Base-by-base conservation (phyloP, 2,329 filamentous ascomycete genomes). In the Sphaerulina vaccinii region DNA sequence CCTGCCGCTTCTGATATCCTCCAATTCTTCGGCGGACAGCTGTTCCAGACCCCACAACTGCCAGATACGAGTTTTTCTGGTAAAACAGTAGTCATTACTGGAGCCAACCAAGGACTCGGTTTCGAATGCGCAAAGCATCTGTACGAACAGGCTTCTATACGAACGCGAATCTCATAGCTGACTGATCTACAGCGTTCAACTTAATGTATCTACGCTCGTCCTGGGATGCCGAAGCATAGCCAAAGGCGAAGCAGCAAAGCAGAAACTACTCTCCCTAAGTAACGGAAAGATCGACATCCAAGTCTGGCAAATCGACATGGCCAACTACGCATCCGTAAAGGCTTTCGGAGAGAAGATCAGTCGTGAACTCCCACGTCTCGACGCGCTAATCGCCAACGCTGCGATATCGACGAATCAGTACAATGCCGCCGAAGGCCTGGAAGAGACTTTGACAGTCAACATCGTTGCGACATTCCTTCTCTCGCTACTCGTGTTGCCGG, bases 101-200 rank as follows among this genome's bases (percentile, higher is more conserved):
- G 81, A 21, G 80, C 73, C 54, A 85, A 83, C 59, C 80, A 75
- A 0, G 82, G 82, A 10, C 75, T 85, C 22, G 82, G 83, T 2
- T 77, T 75, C 35, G 76, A 84, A 55, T 74, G 50, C 18, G 46
- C 49, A 11, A 53, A 53, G 21, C 54, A 56, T 13, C 51, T 56
- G 47, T 51, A n/a, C n/a, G n/a, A n/a, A n/a, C n/a, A n/a, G n/a
- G n/a, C n/a, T n/a, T n/a, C n/a, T n/a, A n/a, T n/a, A n/a, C n/a
- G n/a, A n/a, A n/a, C n/a, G n/a, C n/a, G n/a, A n/a, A n/a, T n/a
- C n/a, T n/a, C n/a, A 48, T 2, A 36, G 16, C 15, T 19, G 5
- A 18, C 10, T 15, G 4, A 15, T 15, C 13, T 10, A 5, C 13
- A 48, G 47, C 5, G 32, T 54, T 13, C 36, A 37, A 16, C 41